Evolutionary conservation across 2,329 filamentous ascomycete species (phyloP), one percentile per base, ranked within the genome.

Genomic region (Pezicula radicicola): DNA sequence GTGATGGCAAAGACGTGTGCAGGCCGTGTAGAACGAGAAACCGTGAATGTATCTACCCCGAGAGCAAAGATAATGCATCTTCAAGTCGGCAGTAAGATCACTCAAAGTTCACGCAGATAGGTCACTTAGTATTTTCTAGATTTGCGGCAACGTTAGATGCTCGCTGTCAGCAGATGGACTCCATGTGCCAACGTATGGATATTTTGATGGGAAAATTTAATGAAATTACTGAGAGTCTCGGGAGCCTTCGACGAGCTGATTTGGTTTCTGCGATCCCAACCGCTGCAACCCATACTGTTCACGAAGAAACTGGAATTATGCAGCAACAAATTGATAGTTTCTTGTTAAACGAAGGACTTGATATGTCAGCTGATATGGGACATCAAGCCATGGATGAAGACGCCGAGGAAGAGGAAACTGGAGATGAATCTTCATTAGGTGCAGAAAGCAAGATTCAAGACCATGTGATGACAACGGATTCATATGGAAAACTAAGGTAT

Each of bases 391-490:
- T 48, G 9, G 18, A 19, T n/a, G n/a, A 39, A 16, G 46, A 18
- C 30, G 30, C 6, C 5, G 46, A 39, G 19, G 46, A 48, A n/a
- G 28, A 48, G 18, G 46, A 39, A 10, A 35, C 16, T 19, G 46
- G 27, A 36, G 35, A 48, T 18, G 46, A 48, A n/a, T 19, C 28
- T 10, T 16, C n/a, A 4, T 25, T 13, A 13, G 18, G 19, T 48
- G 36, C 16, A n/a, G 28, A 19, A 21, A 35, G 16, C 19, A 30
- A 36, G 19, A n/a, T 28, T 37, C 28, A 35, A 25, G 46, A 48
- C 13, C 46, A 48, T 27, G 46, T 48, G 27, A 48, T 48, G 46
- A 48, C 46, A 39, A 48, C 46, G 18, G 46, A 48, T 39, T 48
- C 46, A 8, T 48, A 48, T 39, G 46, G 46, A n/a, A 48, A 48